A percentile compares a stretch with the other conserved stretches of the same genome.
Conservation (phyloP, 495 filamentous ascomycete genomes). For the Hamigera avellanea region DNA sequence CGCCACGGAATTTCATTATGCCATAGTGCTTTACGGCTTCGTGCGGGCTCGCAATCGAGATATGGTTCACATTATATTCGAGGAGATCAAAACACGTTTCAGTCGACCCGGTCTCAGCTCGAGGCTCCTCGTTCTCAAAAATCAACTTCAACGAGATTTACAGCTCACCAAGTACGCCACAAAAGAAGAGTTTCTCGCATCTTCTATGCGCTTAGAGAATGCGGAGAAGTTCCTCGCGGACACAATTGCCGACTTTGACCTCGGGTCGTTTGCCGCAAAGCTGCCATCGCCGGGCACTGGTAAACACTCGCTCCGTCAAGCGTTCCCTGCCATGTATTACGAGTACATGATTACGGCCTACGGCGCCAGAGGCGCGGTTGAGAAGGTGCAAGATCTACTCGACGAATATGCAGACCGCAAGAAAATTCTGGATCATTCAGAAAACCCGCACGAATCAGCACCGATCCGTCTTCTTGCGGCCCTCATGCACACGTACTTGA, state of each 20-base stretch:
- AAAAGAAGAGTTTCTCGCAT: not conserved
- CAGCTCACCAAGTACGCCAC: slow-evolving; percentile 5
- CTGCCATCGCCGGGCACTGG: slow-evolving; percentile 6
- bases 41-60: slow-evolving; percentile 34
- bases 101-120: slow-evolving; percentile 28
- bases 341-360: slow-evolving; percentile 53
- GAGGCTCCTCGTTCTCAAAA: slow-evolving; percentile 34
- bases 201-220: slow-evolving; percentile 14
- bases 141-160: slow-evolving; percentile 23
- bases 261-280: slow-evolving; percentile 14
- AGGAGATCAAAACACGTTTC: slow-evolving; percentile 40
- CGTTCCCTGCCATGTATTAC: slow-evolving; percentile 37
- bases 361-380: slow-evolving; percentile 41
- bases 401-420: slow-evolving; percentile 31
- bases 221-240: slow-evolving; percentile 27
- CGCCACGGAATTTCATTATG: slow-evolving; percentile 59
- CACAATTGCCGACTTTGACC: slow-evolving; percentile 17
- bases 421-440: slow-evolving; percentile 14
- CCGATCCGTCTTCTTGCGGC: slow-evolving; percentile 51
- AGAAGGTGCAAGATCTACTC: slow-evolving; percentile 43
- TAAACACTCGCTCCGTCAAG: slow-evolving; percentile 14
- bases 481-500: slow-evolving; percentile 51
- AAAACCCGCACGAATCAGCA: slow-evolving; percentile 13
- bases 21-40: slow-evolving; percentile 61
- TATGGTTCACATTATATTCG: slow-evolving; percentile 41